A percentile compares a stretch with the other conserved stretches of the same genome.
phyloP scores from a whole-genome alignment of 768 basidiomycete species.

The Crepidotus variabilis region DNA sequence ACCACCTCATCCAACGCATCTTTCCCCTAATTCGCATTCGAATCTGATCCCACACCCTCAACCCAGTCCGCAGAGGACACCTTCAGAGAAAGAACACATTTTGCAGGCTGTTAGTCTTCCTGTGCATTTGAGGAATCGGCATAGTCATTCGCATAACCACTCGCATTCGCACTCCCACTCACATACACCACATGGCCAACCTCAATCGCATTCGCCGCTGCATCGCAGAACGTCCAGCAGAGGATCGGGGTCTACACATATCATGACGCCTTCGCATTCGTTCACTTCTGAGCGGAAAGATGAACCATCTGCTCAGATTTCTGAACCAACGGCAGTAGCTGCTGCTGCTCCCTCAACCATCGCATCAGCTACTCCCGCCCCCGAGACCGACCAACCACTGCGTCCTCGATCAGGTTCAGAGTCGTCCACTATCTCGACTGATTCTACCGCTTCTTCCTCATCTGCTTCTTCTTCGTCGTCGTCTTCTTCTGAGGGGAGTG shows the following conservation, averaged over 20 bases:
- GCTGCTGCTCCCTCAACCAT: too few species aligned
- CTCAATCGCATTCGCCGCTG: too few species aligned
- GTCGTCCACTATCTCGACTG: too few species aligned
- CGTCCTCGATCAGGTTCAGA: constrained; percentile 1
- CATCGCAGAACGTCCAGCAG: too few species aligned
- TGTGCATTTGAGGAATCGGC: not conserved
- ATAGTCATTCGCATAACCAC: too few species aligned
- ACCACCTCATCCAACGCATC: constrained; percentile 5
- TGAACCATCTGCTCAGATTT: not conserved
- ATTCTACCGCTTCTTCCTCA: not conserved
- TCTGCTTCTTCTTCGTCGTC: too few species aligned
- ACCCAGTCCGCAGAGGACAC: not conserved
- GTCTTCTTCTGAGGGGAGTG: constrained; percentile 7
- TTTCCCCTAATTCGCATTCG: constrained; percentile 1
- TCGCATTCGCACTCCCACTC: constrained; percentile 7
- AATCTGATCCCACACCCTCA: not conserved
- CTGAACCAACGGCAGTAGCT: not conserved
- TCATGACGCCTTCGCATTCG: not conserved
- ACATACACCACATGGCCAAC: too few species aligned
- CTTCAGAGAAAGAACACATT: constrained; percentile 10
- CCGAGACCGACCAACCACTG: not conserved
- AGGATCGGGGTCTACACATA: not conserved
- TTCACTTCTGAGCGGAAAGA: not conserved
- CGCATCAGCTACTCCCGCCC: too few species aligned
- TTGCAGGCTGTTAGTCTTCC: constrained; percentile 16